Percentiles rank a stretch among this genome's conserved stretches.
These are phyloP conservation scores for Diaporthe vexans DNA, from an alignment of 2,329 filamentous ascomycete genomes.

Conservation along the genomic window DNA sequence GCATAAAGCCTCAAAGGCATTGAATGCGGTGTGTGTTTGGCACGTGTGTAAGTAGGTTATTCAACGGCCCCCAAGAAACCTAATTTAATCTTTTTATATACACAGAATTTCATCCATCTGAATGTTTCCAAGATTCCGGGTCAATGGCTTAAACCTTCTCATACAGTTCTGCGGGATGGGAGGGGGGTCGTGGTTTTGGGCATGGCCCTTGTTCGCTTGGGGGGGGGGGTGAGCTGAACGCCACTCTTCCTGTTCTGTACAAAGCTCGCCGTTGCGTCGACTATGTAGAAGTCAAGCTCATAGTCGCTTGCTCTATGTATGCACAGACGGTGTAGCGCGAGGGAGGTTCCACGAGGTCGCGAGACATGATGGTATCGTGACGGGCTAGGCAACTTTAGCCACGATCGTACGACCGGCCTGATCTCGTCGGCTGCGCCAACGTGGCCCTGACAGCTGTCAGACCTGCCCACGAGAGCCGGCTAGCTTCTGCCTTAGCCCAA, in stretches of 20 bases:
- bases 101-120: not conserved
- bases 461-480: not conserved
- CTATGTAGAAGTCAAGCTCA: not conserved
- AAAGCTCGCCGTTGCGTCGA: not conserved
- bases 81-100: not conserved
- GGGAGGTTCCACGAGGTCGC: not conserved
- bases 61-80: not conserved
- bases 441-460: conserved; percentile 11
- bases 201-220: not conserved
- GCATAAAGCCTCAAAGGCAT: not conserved
- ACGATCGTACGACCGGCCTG: not conserved
- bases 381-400: conserved; percentile 13
- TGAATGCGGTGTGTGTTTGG: not conserved
- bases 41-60: not conserved
- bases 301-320: not conserved
- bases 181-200: not conserved
- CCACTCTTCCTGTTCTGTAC: conserved; percentile 8
- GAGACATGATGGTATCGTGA: not conserved
- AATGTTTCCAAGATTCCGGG: not conserved
- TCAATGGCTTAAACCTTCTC: conserved; percentile 5
- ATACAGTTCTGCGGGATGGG: not conserved
- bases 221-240: not conserved
- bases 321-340: not conserved
- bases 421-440: not conserved
- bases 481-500: not conserved